phyloP scores from a whole-genome alignment of 1,139 yeast genomes.

The Pichia terricola region DNA sequence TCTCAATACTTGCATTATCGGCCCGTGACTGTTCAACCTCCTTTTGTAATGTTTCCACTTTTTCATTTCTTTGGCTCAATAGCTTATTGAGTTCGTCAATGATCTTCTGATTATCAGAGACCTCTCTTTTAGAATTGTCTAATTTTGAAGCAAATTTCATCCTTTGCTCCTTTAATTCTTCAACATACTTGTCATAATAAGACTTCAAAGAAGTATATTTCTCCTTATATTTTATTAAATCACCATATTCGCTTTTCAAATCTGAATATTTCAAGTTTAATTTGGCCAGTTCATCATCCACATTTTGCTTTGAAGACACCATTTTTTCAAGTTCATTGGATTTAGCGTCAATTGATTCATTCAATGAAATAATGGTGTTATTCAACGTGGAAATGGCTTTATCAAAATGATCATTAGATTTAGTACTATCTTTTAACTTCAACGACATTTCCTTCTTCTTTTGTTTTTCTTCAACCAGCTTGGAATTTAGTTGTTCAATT shows the following conservation, averaged over 20 bases:
- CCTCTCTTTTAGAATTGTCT: not conserved
- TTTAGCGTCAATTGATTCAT: not conserved
- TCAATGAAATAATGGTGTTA: not conserved
- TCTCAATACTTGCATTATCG: not conserved
- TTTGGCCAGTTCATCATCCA: constrained; percentile 6
- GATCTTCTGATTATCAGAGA: not conserved
- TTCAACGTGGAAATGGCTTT: not conserved
- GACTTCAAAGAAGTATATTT: constrained; percentile 2
- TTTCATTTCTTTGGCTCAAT: not conserved
- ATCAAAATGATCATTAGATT: not conserved
- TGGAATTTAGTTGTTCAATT: not conserved
- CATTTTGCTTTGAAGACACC: not conserved
- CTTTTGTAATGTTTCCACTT: not conserved
- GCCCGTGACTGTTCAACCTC: not conserved
- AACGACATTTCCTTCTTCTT: not conserved
- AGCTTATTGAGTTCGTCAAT: not conserved
- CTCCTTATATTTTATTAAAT: constrained; percentile 2
- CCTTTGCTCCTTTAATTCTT: not conserved
- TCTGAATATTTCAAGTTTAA: constrained; percentile 7
- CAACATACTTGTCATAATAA: not conserved
- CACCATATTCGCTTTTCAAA: constrained; percentile 4
- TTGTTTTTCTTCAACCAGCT: not conserved
- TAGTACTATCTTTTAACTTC: not conserved
- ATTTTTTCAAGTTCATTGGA: not conserved
- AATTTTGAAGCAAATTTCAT: not conserved